These are phyloP conservation scores for Juglanconis oblonga DNA, from an alignment of 2,329 filamentous ascomycete species.

Conservation along the genomic window DNA sequence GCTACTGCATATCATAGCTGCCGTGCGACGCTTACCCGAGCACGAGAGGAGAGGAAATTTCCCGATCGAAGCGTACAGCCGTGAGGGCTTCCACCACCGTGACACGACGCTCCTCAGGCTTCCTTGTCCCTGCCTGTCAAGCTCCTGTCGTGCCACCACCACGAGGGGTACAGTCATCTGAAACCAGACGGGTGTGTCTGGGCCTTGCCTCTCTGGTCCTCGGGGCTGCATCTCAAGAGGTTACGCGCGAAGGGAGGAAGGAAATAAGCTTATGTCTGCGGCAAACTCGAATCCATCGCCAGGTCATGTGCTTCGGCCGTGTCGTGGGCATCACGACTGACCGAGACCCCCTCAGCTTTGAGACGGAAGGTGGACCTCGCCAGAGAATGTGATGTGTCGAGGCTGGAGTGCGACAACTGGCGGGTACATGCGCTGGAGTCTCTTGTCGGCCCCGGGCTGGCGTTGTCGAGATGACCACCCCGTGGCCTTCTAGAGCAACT, in stretches of 20 bases:
- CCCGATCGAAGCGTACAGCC: slow-evolving; percentile 36
- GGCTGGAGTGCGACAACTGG: slow-evolving; percentile 12
- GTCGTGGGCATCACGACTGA: not conserved
- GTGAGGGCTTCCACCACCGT: slow-evolving; percentile 24
- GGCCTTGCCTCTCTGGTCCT: slow-evolving; percentile 8
- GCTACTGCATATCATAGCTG: slow-evolving; percentile 26
- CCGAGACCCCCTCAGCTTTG: not conserved
- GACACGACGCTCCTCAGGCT: slow-evolving; percentile 21
- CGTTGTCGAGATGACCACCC: not conserved
- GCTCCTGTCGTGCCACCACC: slow-evolving; percentile 30
- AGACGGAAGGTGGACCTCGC: not conserved
- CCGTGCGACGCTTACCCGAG: slow-evolving; percentile 30
- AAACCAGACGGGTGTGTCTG: slow-evolving; percentile 24
- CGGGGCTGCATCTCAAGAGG: slow-evolving; percentile 11
- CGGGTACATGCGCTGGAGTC: slow-evolving; percentile 3
- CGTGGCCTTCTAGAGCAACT: not conserved
- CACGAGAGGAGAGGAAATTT: slow-evolving; percentile 25
- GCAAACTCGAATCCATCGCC: slow-evolving; percentile 2
- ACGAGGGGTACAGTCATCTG: slow-evolving; percentile 29
- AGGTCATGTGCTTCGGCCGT: not conserved
- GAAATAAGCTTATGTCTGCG: slow-evolving; percentile 17
- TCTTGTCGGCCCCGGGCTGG: not conserved
- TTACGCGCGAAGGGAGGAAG: slow-evolving; percentile 7
- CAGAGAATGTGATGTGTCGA: slow-evolving; percentile 14
- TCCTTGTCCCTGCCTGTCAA: slow-evolving; percentile 28